Base-by-base conservation (phyloP, 177 flowering plant genomes). In the Vitis hybrid region DNA sequence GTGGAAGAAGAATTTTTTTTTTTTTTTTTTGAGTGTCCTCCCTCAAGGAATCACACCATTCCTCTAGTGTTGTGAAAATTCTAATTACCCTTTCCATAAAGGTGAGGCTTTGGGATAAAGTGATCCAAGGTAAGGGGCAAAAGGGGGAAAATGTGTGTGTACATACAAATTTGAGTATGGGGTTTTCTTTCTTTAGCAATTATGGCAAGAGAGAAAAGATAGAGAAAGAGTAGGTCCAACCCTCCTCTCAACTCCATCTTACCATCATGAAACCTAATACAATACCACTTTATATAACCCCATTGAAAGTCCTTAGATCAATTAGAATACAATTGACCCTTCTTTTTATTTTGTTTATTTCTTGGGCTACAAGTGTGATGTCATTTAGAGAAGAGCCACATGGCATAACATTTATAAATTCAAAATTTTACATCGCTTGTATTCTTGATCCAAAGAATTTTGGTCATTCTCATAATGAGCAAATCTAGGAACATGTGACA, bases 171-270 rank as follows among this genome's bases (percentile, higher is more conserved):
- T 32, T 55, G 15, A n/a, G 49, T 56, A 35, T 4, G 18, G 2
- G 17, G 9, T 17, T 57, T 61, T 8, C 11, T 52, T 70, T 63
- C 35, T 35, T 66, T 13, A 20, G 57, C 54, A 63, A 74, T 74
- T 41, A 74, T 74, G 72, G 49, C 57, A 73, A 21, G 2, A 46
- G 11, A 65, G 70, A 73, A 73, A 67, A 18, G n/a, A 20, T 18
- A 62, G 1, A 53, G 15, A 69, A 54, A 54, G 61, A 69, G 73
- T 69, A 65, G 73, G 77, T 74, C 73, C 62, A 69, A 65, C 73
- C 46, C 69, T 14, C 60, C 69, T 51, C 68, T 64, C 65, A 64
- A 35, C 77, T 74, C 69, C 65, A 64, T 65, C 48, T 61, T 59
- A 59, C 53, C 71, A 66, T 61, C 66, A 67, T 66, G 61, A 66